phyloP scores from a whole-genome alignment of 441 rosid genomes.

The Syzygium malaccense region DNA sequence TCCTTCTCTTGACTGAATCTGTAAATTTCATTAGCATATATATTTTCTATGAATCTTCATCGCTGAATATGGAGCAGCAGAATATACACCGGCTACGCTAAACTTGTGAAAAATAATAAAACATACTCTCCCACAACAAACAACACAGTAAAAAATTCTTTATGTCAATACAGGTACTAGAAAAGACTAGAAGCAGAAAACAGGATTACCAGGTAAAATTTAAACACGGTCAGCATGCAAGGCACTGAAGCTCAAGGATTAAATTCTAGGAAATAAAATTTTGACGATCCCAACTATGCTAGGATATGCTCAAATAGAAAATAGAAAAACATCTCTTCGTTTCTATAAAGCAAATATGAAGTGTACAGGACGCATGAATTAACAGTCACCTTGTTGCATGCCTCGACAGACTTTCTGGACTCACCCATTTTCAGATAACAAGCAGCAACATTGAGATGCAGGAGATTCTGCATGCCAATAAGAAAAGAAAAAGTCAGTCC shows the following conservation, averaged over 20 bases:
- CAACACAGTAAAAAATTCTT: not conserved
- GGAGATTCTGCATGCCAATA: constrained; percentile 45
- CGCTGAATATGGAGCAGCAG: not conserved
- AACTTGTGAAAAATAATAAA: not conserved
- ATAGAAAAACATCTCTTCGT: not conserved
- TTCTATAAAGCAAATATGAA: not conserved
- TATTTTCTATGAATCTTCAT: not conserved
- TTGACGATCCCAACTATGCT: not conserved
- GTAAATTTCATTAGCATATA: not conserved
- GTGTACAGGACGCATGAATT: not conserved
- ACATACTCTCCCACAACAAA: not conserved
- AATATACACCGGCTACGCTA: not conserved
- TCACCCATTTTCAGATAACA: constrained; percentile 89
- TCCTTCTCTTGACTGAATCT: not conserved
- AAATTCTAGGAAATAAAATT: not conserved
- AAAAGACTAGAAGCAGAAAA: not conserved
- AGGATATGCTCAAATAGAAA: not conserved
- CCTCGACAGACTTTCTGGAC: constrained; percentile 76
- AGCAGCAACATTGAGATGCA: constrained; percentile 86
- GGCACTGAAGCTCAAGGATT: not conserved
- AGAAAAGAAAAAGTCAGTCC: not conserved
- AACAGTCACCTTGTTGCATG: constrained; percentile 64
- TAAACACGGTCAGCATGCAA: not conserved
- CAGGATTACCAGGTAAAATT: not conserved
- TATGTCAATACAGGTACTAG: not conserved